Evolutionary conservation across 805 yeast genomes (phyloP), one percentile per base, ranked within the genome.

Genomic region (Clavispora carvajalis): DNA sequence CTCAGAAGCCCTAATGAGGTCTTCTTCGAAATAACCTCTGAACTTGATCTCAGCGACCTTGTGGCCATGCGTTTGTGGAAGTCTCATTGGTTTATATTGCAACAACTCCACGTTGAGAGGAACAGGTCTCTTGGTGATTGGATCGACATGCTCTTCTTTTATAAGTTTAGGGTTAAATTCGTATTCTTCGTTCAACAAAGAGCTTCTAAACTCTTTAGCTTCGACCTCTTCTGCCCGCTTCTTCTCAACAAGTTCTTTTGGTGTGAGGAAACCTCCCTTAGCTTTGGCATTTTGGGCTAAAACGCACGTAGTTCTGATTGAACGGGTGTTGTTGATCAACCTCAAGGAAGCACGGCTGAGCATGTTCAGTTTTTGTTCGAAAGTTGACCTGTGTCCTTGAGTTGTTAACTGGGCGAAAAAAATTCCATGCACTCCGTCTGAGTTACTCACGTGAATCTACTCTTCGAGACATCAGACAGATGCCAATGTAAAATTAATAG

Each of bases 71-170:
- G 78, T 79, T 22, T 74, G 67, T 30, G 79, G 76, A 43, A 82
- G 78, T 55, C 77, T 78, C 46, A 89, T 55, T 1, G 98, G 97
- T 24, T 87, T 85, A 57, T 81, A 82, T 59, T 86, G 79, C 49
- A 85, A 80, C 35, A 91, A 75, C 57, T 84, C 88, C 2, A 88
- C 93, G 56, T 82, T 87, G 40, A 88, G 65, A n/a, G 98, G 97
- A 17, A 85, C 58, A 3, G 95, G 95, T 44, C 68, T 58, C 28
- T 54, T 49, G n/a, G 59, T 50, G 4, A 41, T 33, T 1, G 57
- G 50, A 34, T 59, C 51, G 1, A 54, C 45, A 8, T 38, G 29
- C 34, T 59, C 52, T 16, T 51, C 51, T 30, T 53, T 44, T 17
- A 67, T 30, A 23, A 49, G 52, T 39, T 64, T 59, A 1, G 74